Evolutionary conservation across 805 yeast species (phyloP), one percentile per base, ranked within the genome.

Genomic region (Candida stauntonica): DNA sequence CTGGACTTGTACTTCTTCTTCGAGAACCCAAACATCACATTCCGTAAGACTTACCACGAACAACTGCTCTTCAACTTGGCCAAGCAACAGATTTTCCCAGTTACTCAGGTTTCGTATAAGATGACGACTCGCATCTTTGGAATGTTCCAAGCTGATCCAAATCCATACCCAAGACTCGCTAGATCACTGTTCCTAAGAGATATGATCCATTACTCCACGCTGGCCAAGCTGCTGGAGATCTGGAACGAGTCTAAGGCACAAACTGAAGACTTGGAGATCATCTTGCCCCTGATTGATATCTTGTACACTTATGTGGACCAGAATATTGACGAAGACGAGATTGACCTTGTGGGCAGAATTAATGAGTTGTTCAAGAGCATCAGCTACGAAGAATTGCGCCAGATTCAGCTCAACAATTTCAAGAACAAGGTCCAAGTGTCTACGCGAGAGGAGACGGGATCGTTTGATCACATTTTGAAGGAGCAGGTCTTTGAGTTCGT

Each of bases 401-500:
- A 65, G 33, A 58, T 59, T 16, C 94, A 86, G 57, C 62, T 81
- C 17, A 47, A 58, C 13, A 57, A 59, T 9, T 50, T 73, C 31
- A 74, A 70, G 46, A 45, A 46, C 6, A 31, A 47, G 0, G 72
- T 72, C 18, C 44, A 55, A 9, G 40, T 43, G 0, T 52, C 56
- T 11, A 81, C 91, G 79, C 55, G 64, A 2, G 38, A 51, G 0
- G 67, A 70, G 29, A 65, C 77, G 29, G 43, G 48, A 2, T 67
- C 63, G 20, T 81, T 86, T 52, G 72, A 76, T 51, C 57, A 59
- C 3, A 58, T 69, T 21, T 64, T 83, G 40, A 56, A 69, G 9
- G 55, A 61, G 12, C 87, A 86, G 54, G 84, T 81, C 0, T 63
- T 70, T 41, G 81, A 78, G 27, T 84, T 83, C 55, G 87, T 86